Percentiles rank a stretch among this genome's conserved stretches.
Evolutionary conservation across 306 rosid species (phyloP).

Genomic region (Cicer bijugum): DNA sequence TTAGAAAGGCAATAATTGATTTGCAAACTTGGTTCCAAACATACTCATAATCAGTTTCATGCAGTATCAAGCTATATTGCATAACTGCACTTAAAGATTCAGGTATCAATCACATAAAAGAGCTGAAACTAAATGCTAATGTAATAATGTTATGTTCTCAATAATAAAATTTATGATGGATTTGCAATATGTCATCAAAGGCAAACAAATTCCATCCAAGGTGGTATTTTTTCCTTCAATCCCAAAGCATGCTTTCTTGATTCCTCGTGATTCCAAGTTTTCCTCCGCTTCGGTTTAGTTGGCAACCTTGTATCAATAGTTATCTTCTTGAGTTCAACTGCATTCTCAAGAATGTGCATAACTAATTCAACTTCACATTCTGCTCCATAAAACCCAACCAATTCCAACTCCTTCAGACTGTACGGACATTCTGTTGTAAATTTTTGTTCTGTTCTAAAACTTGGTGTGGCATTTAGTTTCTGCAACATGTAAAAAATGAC

Average conservation of each 20-base stretch:
- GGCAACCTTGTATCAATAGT: conserved; percentile 48
- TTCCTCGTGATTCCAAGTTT: conserved; percentile 43
- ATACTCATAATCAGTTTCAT: too few species aligned
- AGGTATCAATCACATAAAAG: too few species aligned
- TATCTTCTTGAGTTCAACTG: conserved; percentile 45
- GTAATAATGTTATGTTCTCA: background rate
- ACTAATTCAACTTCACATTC: conserved; percentile 46
- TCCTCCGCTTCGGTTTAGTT: conserved; percentile 27
- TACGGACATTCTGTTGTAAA: conserved; percentile 11
- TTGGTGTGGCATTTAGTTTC: conserved; percentile 43
- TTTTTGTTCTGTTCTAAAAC: background rate
- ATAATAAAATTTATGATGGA: background rate
- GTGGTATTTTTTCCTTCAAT: conserved; percentile 38
- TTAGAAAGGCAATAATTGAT: too few species aligned
- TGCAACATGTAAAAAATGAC: conserved; percentile 29
- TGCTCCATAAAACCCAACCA: conserved; percentile 49
- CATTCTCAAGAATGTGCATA: conserved; percentile 33
- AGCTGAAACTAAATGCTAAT: too few species aligned
- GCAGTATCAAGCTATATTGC: too few species aligned
- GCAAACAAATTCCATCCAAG: conserved; percentile 37
- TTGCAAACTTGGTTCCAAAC: too few species aligned
- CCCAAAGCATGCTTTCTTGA: conserved; percentile 36
- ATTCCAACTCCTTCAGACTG: conserved; percentile 45
- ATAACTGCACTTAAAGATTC: too few species aligned
- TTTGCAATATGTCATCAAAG: conserved; percentile 10